Base-by-base conservation (phyloP, 768 basidiomycete genomes). In the Astraeus odoratus region DNA sequence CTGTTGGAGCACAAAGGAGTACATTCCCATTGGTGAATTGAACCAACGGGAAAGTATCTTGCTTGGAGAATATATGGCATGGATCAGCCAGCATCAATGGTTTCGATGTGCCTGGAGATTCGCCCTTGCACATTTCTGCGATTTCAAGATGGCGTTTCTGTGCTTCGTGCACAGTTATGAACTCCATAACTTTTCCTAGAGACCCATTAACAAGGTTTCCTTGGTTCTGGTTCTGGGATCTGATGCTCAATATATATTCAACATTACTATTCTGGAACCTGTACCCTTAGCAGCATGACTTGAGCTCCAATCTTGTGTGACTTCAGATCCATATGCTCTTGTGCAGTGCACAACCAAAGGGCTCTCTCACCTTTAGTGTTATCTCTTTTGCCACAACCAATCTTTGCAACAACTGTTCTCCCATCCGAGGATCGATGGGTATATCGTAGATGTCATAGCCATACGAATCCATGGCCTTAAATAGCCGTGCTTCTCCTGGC, bases 161-260 rank as follows among this genome's bases (percentile, higher is more conserved):
- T 2, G 69, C 68, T 7, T 69, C 64, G 18, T 55, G 59, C 22
- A 51, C 16, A 15, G 53, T 37, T 20, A 57, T 49, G 42, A 71
- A 69, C 20, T 61, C 64, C 6, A 58, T 26, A 16, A 99, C 77
- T 37, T 77, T 81, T 9, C 95, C 96, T 67, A 96, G 82, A 39
- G 83, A 89, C 0, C 95, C 95, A 56, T 99, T 99, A 43, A 97
- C 96, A 22, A 69, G 57, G 18, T 20, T 39, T 1, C 61, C 61
- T 48, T 64, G 57, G 1, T 35, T 23, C 44, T 64, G 56, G 44
- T 69, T 69, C 69, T 69, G 23, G 26, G 9, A 29, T 12, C 19
- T 22, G 41, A 8, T 20, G 19, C 35, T 34, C 22, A 44, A 23
- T 9, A 8, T 19, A 7, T n/a, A 35, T 22, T 30, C 48, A 36